phyloP scores from a whole-genome alignment of 179 eudicot species.

The Sideroxylon spinosum region DNA sequence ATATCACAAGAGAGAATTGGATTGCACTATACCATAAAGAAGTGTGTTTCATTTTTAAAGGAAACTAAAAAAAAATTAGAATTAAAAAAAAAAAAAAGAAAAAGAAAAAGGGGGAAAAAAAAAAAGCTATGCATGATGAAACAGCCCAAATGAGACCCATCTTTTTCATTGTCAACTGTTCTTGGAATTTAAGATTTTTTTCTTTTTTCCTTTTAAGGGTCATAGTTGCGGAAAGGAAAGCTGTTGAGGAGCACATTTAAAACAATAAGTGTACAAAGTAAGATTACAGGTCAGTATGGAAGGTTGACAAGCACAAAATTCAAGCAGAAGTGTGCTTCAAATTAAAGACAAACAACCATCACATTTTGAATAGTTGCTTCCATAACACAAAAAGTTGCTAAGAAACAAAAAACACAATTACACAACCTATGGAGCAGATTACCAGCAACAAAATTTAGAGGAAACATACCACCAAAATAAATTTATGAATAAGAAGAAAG shows the following conservation, averaged over 20 bases:
- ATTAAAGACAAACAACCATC: slow-evolving; percentile 6
- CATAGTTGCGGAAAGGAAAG: not conserved
- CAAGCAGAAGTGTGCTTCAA: not conserved
- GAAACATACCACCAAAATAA: not conserved
- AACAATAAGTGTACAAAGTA: not conserved
- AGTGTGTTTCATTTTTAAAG: not conserved
- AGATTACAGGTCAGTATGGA: not conserved
- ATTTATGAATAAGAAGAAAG: not conserved
- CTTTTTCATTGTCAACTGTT: not conserved
- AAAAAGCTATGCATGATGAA: not conserved
- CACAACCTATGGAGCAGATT: not conserved
- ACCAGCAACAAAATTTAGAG: not conserved
- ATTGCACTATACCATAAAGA: not conserved
- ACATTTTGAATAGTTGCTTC: slow-evolving; percentile 9
- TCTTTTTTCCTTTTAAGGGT: too few species aligned
- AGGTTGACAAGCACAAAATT: slow-evolving; percentile 1
- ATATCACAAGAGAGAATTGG: not conserved
- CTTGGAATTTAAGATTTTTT: not conserved
- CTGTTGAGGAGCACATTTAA: not conserved
- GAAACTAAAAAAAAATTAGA: not conserved
- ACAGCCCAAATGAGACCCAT: not conserved
- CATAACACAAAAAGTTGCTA: not conserved
- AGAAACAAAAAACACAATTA: not conserved
- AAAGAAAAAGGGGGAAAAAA: not conserved
- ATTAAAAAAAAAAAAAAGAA: too few species aligned